Conservation (phyloP, 257 asterid genomes). For the Rehmannia glutinosa region DNA sequence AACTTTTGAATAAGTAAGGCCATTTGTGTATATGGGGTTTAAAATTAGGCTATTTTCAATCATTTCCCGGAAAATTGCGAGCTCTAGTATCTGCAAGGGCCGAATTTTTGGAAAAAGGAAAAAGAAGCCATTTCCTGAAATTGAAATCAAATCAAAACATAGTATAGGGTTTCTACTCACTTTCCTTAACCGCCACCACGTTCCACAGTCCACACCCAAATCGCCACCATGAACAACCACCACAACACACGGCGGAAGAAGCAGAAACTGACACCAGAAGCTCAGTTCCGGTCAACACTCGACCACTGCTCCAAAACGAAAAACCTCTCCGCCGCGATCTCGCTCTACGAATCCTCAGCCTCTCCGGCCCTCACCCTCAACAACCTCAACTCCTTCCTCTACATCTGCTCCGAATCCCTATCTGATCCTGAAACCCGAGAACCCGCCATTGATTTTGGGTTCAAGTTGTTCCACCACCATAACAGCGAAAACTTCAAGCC, state of each 20-base stretch:
- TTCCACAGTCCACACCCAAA: conserved; percentile 11
- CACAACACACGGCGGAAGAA: conserved; percentile 47
- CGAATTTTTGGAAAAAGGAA: too few species aligned
- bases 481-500: conserved; percentile 40
- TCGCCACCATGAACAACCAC: conserved; percentile 47
- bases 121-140: too few species aligned
- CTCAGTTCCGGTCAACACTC: conserved; percentile 65
- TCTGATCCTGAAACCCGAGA: conserved; percentile 34
- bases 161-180: conserved; percentile 5
- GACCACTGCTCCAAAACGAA: conserved; percentile 64
- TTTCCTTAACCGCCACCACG: not conserved
- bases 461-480: conserved; percentile 46
- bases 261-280: conserved; percentile 65
- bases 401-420: conserved; percentile 68
- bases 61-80: too few species aligned
- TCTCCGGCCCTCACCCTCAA: conserved; percentile 41
- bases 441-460: conserved; percentile 72
- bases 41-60: too few species aligned
- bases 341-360: conserved; percentile 62
- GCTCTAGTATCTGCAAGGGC: too few species aligned
- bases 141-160: too few species aligned
- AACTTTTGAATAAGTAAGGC: too few species aligned
- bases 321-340: conserved; percentile 61
- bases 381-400: conserved; percentile 79
- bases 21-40: too few species aligned